phyloP scores from a whole-genome alignment of 805 yeast genomes.

The Pichia rugopelliculosa region DNA sequence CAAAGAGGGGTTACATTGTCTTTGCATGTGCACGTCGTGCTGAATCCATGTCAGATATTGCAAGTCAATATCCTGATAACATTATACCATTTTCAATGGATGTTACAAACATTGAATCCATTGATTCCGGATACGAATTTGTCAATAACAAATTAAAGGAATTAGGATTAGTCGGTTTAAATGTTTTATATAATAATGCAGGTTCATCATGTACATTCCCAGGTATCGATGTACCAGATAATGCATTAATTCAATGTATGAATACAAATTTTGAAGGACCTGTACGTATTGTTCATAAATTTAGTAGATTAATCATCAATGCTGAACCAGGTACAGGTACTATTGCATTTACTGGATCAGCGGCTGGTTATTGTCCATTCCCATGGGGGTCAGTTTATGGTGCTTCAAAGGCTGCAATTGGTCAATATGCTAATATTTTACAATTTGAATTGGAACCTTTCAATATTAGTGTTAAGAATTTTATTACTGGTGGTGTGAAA shows the following conservation, averaged over 20 bases:
- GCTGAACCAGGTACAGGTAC: constrained; percentile 47
- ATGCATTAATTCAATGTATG: constrained; percentile 41
- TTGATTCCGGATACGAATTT: constrained; percentile 35
- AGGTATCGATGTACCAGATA: constrained; percentile 53
- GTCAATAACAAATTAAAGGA: constrained; percentile 24
- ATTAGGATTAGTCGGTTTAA: constrained; percentile 32
- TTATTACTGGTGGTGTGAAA: constrained; percentile 69
- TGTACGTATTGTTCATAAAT: constrained; percentile 52
- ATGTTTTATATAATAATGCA: constrained; percentile 66
- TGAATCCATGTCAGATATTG: constrained; percentile 49
- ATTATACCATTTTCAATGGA: constrained; percentile 47
- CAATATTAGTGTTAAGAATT: constrained; percentile 61
- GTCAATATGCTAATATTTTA: constrained; percentile 57
- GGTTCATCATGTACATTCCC: constrained; percentile 55
- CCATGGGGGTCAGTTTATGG: constrained; percentile 66
- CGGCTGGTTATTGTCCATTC: constrained; percentile 57
- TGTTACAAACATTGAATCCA: constrained; percentile 45
- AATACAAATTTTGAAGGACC: constrained; percentile 69
- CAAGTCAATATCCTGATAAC: constrained; percentile 30
- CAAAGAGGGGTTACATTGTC: constrained; percentile 41
- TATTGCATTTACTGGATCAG: constrained; percentile 68
- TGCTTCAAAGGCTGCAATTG: constrained; percentile 69
- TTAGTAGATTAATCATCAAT: constrained; percentile 36
- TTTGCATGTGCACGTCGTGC: constrained; percentile 70
- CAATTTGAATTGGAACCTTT: constrained; percentile 65